Evolutionary conservation across 805 yeast genomes (phyloP).

Genomic region (Nakazawaea ambrosiae): DNA sequence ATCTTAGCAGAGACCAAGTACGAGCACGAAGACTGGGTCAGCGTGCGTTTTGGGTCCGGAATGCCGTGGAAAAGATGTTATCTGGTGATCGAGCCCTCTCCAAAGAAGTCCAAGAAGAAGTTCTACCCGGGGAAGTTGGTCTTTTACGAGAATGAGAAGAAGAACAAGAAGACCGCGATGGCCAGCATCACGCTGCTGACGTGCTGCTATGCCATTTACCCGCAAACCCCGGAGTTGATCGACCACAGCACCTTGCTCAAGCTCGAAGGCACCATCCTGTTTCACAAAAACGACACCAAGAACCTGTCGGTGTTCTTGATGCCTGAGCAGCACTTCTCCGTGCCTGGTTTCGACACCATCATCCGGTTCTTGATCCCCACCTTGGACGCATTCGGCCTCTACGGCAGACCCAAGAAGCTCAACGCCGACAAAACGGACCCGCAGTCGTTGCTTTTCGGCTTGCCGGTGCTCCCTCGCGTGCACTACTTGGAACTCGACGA

Average conservation of each 20-base stretch:
- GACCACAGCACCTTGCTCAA: conserved; percentile 87
- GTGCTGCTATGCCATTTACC: conserved; percentile 86
- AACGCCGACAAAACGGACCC: conserved; percentile 66
- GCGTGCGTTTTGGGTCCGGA: conserved; percentile 92
- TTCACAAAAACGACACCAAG: conserved; percentile 45
- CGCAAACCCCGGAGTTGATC: conserved; percentile 72
- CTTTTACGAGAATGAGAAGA: conserved; percentile 80
- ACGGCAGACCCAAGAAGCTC: conserved; percentile 75
- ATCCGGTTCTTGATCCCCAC: conserved; percentile 72
- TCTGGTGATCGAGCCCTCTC: conserved; percentile 77
- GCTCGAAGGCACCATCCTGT: conserved; percentile 72
- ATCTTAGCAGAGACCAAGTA: conserved; percentile 79
- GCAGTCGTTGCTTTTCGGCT: conserved; percentile 65
- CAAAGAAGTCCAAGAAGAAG: conserved; percentile 35
- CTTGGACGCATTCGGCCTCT: conserved; percentile 68
- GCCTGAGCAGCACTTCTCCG: conserved; percentile 82
- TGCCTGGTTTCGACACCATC: conserved; percentile 77
- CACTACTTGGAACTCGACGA: conserved; percentile 67
- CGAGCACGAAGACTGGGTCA: conserved; percentile 89
- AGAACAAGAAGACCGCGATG: conserved; percentile 65
- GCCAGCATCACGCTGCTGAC: conserved; percentile 68
- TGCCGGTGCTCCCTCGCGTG: conserved; percentile 75
- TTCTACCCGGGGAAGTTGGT: conserved; percentile 57
- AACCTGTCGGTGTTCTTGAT: conserved; percentile 66
- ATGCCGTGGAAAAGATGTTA: conserved; percentile 97